Evolutionary conservation across 495 filamentous ascomycete species (phyloP).

Genomic region (Melanomma pulvis-pyrius): DNA sequence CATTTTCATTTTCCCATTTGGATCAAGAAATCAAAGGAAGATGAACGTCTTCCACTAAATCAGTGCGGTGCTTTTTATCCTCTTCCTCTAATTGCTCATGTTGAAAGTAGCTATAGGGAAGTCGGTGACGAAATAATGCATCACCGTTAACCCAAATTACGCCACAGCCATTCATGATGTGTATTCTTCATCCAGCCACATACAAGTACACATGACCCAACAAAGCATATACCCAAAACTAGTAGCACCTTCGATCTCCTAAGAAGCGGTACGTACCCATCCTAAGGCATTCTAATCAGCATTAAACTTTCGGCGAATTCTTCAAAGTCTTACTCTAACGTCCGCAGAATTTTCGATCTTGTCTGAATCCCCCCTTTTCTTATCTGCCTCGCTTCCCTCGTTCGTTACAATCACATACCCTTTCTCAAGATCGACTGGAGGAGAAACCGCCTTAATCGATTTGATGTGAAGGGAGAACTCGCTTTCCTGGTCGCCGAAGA

Average conservation of each 20-base stretch:
- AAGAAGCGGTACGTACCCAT: background rate
- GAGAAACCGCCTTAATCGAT: constrained; percentile 22
- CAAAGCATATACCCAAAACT: background rate
- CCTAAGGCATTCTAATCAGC: background rate
- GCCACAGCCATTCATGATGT: background rate
- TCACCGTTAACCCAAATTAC: too few species aligned
- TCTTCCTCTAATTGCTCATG: too few species aligned
- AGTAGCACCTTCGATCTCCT: background rate
- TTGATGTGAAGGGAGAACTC: constrained; percentile 62
- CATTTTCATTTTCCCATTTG: background rate
- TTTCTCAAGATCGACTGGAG: constrained; percentile 9
- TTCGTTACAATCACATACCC: background rate
- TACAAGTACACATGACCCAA: background rate
- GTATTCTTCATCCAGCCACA: background rate
- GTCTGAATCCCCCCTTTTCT: too few species aligned
- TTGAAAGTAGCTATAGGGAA: too few species aligned
- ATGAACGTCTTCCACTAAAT: too few species aligned
- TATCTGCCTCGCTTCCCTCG: background rate
- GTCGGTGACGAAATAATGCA: too few species aligned
- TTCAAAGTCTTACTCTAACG: background rate
- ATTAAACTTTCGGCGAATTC: background rate
- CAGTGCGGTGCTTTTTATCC: too few species aligned
- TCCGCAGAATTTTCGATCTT: too few species aligned
- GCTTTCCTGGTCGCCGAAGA: constrained; percentile 75
- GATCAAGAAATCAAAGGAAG: too few species aligned